phyloP scores from a whole-genome alignment of 2,329 filamentous ascomycete genomes.

The Apiospora sp. region DNA sequence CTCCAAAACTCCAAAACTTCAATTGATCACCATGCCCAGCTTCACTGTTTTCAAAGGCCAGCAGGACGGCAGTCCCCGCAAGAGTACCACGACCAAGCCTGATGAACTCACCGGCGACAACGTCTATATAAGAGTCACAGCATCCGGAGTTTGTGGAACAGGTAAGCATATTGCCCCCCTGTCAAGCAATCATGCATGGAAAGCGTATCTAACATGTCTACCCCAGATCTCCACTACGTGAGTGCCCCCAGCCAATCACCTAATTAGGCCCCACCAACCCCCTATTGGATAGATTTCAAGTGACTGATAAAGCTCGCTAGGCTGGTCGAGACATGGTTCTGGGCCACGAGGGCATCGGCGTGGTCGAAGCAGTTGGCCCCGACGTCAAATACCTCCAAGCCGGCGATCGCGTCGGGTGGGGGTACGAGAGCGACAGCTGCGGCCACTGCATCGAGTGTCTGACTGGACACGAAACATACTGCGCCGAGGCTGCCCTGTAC shows the following conservation, averaged over 20 bases:
- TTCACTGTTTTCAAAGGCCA: constrained; percentile 73
- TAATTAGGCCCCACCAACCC: constrained; percentile 20
- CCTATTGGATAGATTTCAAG: neutral
- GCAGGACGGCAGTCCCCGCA: constrained; percentile 61
- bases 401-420: constrained; percentile 58
- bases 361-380: constrained; percentile 52
- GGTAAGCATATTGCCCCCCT: constrained; percentile 14
- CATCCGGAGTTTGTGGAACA: constrained; percentile 73
- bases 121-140: constrained; percentile 69
- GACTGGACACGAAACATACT: constrained; percentile 53
- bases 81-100: constrained; percentile 55
- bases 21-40: constrained; percentile 34
- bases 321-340: constrained; percentile 48
- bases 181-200: neutral
- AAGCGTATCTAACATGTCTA: neutral
- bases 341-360: constrained; percentile 59
- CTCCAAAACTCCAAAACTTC: neutral
- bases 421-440: constrained; percentile 51
- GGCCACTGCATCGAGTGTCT: constrained; percentile 54
- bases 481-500: constrained; percentile 50
- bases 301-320: constrained; percentile 36
- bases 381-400: constrained; percentile 47
- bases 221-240: constrained; percentile 30
- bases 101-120: constrained; percentile 57
- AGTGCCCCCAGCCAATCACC: neutral